Evolutionary conservation across 495 filamentous ascomycete species (phyloP).

Genomic region (Xylaria intraflava): DNA sequence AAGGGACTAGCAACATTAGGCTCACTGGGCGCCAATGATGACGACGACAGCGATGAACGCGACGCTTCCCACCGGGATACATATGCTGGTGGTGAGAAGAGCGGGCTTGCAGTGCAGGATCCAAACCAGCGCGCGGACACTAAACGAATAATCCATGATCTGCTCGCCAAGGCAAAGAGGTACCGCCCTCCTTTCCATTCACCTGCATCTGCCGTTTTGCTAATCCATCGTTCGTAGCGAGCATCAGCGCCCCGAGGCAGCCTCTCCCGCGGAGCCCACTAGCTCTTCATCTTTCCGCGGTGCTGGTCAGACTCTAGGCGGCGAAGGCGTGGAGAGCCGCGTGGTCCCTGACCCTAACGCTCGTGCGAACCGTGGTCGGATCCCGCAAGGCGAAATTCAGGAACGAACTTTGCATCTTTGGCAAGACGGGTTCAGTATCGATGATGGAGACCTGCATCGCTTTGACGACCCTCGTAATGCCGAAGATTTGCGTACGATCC

Average conservation of each 20-base stretch:
- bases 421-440: conserved; percentile 90
- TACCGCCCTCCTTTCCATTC: conserved; percentile 26
- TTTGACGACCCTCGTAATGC: conserved; percentile 85
- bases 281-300: conserved; percentile 63
- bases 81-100: conserved; percentile 95
- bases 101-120: conserved; percentile 89
- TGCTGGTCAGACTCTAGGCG: conserved; percentile 77
- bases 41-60: conserved; percentile 51
- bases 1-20: conserved; percentile 51
- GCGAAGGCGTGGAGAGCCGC: conserved; percentile 75
- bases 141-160: conserved; percentile 64
- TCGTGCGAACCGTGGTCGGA: conserved; percentile 19
- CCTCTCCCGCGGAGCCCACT: conserved; percentile 39
- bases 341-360: conserved; percentile 59
- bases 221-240: conserved; percentile 40
- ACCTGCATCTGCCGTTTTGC: not conserved
- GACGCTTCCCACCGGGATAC: conserved; percentile 64
- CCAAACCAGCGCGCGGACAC: conserved; percentile 55
- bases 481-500: conserved; percentile 74
- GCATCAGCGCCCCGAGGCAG: conserved; percentile 49
- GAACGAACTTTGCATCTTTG: conserved; percentile 78
- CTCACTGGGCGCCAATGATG: conserved; percentile 44
- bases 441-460: conserved; percentile 83
- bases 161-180: conserved; percentile 76
- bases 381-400: conserved; percentile 38